A percentile compares a stretch with the other conserved stretches of the same genome.
Evolutionary conservation across 2,329 filamentous ascomycete genomes (phyloP).

Genomic region (Cladosporium sp.): DNA sequence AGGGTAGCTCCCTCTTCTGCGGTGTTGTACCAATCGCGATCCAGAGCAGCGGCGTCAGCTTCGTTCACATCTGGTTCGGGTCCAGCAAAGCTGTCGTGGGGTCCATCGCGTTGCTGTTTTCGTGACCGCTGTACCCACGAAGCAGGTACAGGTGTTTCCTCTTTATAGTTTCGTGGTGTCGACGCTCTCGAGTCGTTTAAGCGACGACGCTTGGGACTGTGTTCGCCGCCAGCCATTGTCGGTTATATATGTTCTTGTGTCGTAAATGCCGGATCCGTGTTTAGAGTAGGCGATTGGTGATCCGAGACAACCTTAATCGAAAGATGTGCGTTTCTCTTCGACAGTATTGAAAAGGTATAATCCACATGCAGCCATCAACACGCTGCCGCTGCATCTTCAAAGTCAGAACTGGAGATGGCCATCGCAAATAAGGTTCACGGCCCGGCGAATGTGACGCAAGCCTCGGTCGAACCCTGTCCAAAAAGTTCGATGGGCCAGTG

Average conservation of each 20-base stretch:
- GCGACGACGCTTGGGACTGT: conserved; percentile 66
- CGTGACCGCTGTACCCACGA: conserved; percentile 24
- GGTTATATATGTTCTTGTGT: neutral
- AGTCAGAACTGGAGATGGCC: neutral
- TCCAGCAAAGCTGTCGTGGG: conserved; percentile 62
- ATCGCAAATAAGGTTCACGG: conserved; percentile 2
- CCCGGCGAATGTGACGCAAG: conserved; percentile 1
- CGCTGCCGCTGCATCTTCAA: conserved; percentile 2
- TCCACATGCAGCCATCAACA: neutral
- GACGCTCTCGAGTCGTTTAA: conserved; percentile 49
- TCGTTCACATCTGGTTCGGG: conserved; percentile 62
- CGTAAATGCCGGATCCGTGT: neutral
- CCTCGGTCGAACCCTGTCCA: conserved; percentile 8
- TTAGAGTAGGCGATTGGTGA: neutral
- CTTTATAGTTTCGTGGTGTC: conserved; percentile 13
- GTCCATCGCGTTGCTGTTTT: conserved; percentile 42
- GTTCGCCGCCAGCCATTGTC: conserved; percentile 32
- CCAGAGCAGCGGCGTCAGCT: conserved; percentile 73
- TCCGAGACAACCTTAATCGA: neutral
- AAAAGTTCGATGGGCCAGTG: conserved; percentile 1
- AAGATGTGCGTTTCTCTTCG: neutral
- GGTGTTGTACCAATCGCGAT: conserved; percentile 90
- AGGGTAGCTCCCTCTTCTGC: conserved; percentile 85
- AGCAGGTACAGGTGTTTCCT: conserved; percentile 13
- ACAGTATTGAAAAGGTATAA: neutral